Base-by-base conservation (phyloP, 176 grass and related monocot species). In the Cenchrus purpureus region DNA sequence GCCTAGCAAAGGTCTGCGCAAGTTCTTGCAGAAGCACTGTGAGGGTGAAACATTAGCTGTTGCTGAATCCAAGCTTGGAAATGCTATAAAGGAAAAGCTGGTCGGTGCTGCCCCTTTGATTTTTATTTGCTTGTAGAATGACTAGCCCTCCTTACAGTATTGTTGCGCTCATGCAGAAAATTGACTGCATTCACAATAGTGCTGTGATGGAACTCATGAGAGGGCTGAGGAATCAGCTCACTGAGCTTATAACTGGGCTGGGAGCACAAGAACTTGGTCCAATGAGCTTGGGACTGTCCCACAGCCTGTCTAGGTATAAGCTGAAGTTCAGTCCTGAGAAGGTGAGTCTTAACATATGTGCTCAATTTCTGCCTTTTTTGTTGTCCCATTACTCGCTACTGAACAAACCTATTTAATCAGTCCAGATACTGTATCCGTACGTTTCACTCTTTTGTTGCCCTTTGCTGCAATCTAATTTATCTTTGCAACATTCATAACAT, bases 311-410 rank as follows among this genome's bases (percentile, higher is more conserved):
- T 76, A 94, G 95, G 78, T 94, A 97, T 85, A 97, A 97, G 86
- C 88, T 97, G 60, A 94, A 97, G 83, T 97, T 97, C 86, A 97
- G 95, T 73, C 92, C 95, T 50, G 95, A 97, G 70, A 97, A 97
- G 92, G 95, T 94, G 58, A 86, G 42, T 66, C 34, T 75, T 25
- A 69, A 67, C 10, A 13, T 74, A 10, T 28, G 8, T 64, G 54
- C 10, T 82, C 37, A 46, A 17, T 77, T 63, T 6, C 73, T 78
- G 54, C 3, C n/a, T 34, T 12, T 46, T 19, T 60, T 48, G 12
- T 57, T 40, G 34, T 55, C 53, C 57, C 53, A 12, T 19, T 29
- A 56, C 6, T 76, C 56, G 17, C 7, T 32, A 14, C 72, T 57
- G 3, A 19, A 68, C 81, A 4, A 25, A 48, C 70, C 12, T 76